phyloP scores from a whole-genome alignment of 768 basidiomycete genomes.

The Artomyces pyxidatus region DNA sequence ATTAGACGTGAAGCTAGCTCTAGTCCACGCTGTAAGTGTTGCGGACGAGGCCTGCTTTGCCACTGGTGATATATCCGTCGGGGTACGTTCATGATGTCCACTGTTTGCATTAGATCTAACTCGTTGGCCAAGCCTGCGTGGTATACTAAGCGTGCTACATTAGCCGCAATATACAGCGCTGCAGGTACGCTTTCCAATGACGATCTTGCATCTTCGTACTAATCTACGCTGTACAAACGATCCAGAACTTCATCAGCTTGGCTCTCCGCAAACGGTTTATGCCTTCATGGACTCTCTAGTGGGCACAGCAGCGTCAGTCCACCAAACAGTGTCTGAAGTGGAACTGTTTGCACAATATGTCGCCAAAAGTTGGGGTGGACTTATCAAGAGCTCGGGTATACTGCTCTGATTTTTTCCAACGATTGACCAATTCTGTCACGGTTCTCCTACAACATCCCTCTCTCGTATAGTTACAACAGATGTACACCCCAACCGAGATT shows the following conservation, averaged over 20 bases:
- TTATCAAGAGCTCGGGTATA: slow-evolving; percentile 65
- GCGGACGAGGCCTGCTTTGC: slow-evolving; percentile 67
- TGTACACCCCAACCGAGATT: no score
- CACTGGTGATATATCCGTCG: slow-evolving; percentile 43
- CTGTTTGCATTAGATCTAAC: neutral
- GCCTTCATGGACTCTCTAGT: slow-evolving; percentile 63
- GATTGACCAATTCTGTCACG: no score
- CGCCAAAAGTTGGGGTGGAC: slow-evolving; percentile 61
- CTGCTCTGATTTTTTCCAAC: no score
- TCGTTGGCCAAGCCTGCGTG: slow-evolving; percentile 45
- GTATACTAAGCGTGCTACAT: slow-evolving; percentile 60
- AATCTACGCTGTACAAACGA: slow-evolving; percentile 21
- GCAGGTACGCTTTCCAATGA: slow-evolving; percentile 37
- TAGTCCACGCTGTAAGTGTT: slow-evolving; percentile 52
- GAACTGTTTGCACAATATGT: slow-evolving; percentile 53
- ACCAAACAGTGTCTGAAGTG: slow-evolving; percentile 43
- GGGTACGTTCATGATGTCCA: slow-evolving; percentile 33
- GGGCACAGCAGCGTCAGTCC: slow-evolving; percentile 35
- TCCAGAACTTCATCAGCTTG: slow-evolving; percentile 82
- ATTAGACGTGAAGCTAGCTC: slow-evolving; percentile 50
- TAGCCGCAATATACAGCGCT: slow-evolving; percentile 64
- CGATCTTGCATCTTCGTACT: neutral
- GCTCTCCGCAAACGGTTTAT: slow-evolving; percentile 59
- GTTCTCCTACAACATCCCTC: no score
- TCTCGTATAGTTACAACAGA: no score